Evolutionary conservation across 176 grass and related monocot species (phyloP).

Genomic region (Carex pumila): DNA sequence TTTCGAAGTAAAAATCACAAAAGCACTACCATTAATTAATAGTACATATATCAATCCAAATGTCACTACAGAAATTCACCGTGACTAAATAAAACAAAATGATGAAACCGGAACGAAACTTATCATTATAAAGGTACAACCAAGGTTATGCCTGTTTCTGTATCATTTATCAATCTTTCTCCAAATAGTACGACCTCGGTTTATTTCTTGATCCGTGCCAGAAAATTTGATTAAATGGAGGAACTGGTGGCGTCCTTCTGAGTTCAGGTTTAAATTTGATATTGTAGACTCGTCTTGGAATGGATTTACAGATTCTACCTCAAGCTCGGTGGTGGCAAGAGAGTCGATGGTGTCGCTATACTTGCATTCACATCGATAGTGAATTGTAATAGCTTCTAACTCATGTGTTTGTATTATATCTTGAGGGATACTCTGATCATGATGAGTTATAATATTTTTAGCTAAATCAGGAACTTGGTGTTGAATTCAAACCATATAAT

Average conservation of each 20-base stretch:
- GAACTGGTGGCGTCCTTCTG: conserved; percentile 31
- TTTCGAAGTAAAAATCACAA: no score
- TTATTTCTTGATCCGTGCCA: conserved; percentile 51
- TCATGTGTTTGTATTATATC: conserved; percentile 87
- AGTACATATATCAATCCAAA: no score
- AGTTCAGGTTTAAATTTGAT: conserved; percentile 4
- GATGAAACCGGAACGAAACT: no score
- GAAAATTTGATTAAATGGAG: conserved; percentile 76
- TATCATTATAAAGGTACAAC: background rate
- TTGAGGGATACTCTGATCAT: conserved; percentile 73
- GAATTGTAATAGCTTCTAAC: conserved; percentile 81
- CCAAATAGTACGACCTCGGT: conserved; percentile 69
- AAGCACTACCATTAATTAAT: no score
- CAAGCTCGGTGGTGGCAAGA: conserved; percentile 46
- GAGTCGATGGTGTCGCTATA: conserved; percentile 70
- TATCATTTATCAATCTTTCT: conserved; percentile 48
- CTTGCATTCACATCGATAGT: conserved; percentile 77
- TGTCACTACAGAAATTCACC: no score
- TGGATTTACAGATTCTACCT: conserved; percentile 6
- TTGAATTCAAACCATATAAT: background rate
- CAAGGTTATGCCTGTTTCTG: background rate
- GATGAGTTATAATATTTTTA: background rate
- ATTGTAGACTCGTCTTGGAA: no score
- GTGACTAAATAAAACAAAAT: no score
- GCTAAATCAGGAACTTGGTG: background rate